Conservation (phyloP, 306 rosid genomes). For the Alnus glutinosa region DNA sequence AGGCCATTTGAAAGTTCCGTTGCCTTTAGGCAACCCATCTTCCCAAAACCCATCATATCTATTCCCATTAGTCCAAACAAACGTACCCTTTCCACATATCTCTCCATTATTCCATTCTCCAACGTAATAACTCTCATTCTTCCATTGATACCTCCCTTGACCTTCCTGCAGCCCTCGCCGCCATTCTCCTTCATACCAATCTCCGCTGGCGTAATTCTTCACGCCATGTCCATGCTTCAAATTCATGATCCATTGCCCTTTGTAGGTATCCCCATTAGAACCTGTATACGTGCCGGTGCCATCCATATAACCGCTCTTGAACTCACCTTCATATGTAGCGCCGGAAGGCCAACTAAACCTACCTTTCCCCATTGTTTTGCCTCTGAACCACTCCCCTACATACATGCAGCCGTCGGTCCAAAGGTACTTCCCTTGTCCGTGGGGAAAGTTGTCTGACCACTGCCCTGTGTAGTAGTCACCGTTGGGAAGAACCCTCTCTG, state of each 20-base stretch:
- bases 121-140: slow-evolving; percentile 53
- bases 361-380: slow-evolving; percentile 76
- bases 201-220: slow-evolving; percentile 60
- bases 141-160: slow-evolving; percentile 75
- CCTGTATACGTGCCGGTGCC: slow-evolving; percentile 70
- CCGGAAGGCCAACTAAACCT: slow-evolving; percentile 95
- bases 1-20: slow-evolving; percentile 66
- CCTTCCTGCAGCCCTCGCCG: slow-evolving; percentile 67
- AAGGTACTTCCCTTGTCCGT: slow-evolving; percentile 75
- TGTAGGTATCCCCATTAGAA: slow-evolving; percentile 65
- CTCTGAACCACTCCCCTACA: slow-evolving; percentile 78
- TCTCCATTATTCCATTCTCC: slow-evolving; percentile 93
- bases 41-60: slow-evolving; percentile 81
- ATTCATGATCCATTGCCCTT: slow-evolving; percentile 82
- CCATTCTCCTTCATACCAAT: slow-evolving; percentile 90
- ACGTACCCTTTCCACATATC: slow-evolving; percentile 68
- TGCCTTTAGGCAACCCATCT: slow-evolving; percentile 68
- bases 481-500: slow-evolving; percentile 72
- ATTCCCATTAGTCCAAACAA: slow-evolving; percentile 70
- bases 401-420: slow-evolving; percentile 95
- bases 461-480: slow-evolving; percentile 89
- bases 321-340: slow-evolving; percentile 90
- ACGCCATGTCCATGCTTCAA: slow-evolving; percentile 77
- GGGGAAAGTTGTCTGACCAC: slow-evolving; percentile 79
- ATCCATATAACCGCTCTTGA: slow-evolving; percentile 79